These are phyloP conservation scores for Metarhizium robertsii DNA, from an alignment of 2,329 filamentous ascomycete species.

Conservation along the genomic window DNA sequence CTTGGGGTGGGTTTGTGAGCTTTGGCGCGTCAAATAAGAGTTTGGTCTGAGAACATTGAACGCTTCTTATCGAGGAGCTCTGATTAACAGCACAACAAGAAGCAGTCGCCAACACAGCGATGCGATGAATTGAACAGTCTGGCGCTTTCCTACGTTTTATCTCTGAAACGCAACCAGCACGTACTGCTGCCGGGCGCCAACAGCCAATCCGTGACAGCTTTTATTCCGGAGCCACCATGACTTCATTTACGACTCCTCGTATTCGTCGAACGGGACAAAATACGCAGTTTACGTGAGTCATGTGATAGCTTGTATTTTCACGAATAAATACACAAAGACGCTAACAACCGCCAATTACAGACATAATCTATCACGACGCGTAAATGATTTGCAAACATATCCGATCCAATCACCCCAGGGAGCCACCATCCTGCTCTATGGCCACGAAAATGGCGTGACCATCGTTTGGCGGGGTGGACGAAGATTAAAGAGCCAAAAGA, in stretches of 20 bases:
- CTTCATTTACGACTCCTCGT: constrained; percentile 24
- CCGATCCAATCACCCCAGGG: constrained; percentile 54
- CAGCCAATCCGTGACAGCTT: neutral
- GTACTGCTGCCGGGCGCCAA: constrained; percentile 5
- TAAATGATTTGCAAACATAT: constrained; percentile 52
- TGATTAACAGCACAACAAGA: neutral
- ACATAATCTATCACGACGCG: constrained; percentile 48
- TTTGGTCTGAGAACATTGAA: too few relatives aligned
- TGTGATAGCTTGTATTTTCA: neutral
- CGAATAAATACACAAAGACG: neutral
- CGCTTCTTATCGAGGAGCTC: neutral
- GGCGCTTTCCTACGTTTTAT: neutral
- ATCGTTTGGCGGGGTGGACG: constrained; percentile 54
- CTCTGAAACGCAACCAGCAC: neutral
- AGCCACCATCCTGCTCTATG: constrained; percentile 53
- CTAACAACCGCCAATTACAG: constrained; percentile 23
- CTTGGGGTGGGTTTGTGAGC: too few relatives aligned
- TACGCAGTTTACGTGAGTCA: constrained; percentile 36
- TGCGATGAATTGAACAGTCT: neutral
- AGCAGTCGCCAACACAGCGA: neutral
- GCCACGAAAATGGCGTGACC: constrained; percentile 53
- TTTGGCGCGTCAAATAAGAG: too few relatives aligned
- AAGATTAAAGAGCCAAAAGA: constrained; percentile 40
- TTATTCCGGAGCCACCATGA: constrained; percentile 17
- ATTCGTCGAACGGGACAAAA: constrained; percentile 39